These are phyloP conservation scores for Didymella lethalis DNA, from an alignment of 2,329 filamentous ascomycete species.

Conservation along the genomic window DNA sequence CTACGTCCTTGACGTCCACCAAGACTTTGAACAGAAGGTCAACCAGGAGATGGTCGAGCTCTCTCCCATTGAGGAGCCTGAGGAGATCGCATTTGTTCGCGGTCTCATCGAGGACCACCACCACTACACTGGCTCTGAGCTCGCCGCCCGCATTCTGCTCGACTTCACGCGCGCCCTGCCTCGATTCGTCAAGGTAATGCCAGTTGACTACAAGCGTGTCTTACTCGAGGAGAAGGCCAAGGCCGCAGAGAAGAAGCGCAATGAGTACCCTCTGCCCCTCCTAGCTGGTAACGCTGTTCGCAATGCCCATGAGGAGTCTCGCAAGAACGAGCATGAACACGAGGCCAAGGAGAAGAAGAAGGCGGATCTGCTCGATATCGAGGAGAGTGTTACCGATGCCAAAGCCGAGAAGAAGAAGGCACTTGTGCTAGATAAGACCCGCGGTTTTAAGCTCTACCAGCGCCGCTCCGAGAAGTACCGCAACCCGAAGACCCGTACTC, in stretches of 20 bases:
- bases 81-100: constrained; percentile 88
- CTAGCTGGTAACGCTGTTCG: constrained; percentile 71
- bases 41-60: constrained; percentile 98
- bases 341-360: constrained; percentile 72
- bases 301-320: constrained; percentile 60
- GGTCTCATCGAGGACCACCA: constrained; percentile 95
- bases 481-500: constrained; percentile 79
- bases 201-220: constrained; percentile 95
- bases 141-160: constrained; percentile 89
- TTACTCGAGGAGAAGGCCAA: constrained; percentile 85
- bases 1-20: constrained; percentile 88
- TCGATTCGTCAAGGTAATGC: constrained; percentile 91
- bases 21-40: constrained; percentile 90
- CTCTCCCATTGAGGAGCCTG: constrained; percentile 79
- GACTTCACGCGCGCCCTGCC: constrained; percentile 92
- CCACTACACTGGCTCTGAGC: constrained; percentile 95
- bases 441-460: constrained; percentile 96
- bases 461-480: constrained; percentile 94
- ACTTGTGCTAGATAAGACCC: constrained; percentile 95
- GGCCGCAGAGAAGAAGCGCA: constrained; percentile 83
- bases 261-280: constrained; percentile 80
- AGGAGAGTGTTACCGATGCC: constrained; percentile 86
- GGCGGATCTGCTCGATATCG: constrained; percentile 77
- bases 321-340: constrained; percentile 65
- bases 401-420: constrained; percentile 90